These are phyloP conservation scores for Friedmanniomyces simplex DNA, from an alignment of 495 filamentous ascomycete species.

Conservation along the genomic window DNA sequence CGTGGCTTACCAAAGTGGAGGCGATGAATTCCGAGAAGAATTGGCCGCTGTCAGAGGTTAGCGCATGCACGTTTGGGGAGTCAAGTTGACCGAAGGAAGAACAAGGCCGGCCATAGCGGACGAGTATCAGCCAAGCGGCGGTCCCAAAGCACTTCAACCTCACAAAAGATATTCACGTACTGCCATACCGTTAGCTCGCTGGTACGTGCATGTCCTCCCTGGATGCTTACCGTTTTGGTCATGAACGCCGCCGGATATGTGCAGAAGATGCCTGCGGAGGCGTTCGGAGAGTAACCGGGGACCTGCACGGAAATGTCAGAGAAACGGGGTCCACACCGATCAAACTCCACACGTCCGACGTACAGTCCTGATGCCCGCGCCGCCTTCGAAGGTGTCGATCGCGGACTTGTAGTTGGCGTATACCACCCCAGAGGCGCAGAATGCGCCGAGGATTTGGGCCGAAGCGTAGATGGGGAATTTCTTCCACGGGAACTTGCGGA, in stretches of 20 bases:
- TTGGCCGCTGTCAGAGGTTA: constrained; percentile 24
- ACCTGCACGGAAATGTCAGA: too few relatives aligned
- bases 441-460: constrained; percentile 31
- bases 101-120: too few relatives aligned
- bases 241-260: constrained; percentile 55
- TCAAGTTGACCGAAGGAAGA: too few relatives aligned
- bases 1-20: constrained; percentile 33
- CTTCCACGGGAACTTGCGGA: constrained; percentile 52
- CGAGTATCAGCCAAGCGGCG: too few relatives aligned
- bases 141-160: too few relatives aligned
- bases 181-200: neutral
- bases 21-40: constrained; percentile 59
- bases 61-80: constrained; percentile 12
- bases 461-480: constrained; percentile 28
- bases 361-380: constrained; percentile 44
- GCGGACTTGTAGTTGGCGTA: constrained; percentile 29
- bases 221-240: constrained; percentile 28
- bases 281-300: constrained; percentile 42
- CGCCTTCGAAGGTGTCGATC: constrained; percentile 23
- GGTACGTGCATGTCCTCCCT: neutral
- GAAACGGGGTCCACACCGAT: too few relatives aligned
- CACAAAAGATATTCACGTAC: neutral
- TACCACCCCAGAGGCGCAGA: constrained; percentile 27
- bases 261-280: constrained; percentile 56
- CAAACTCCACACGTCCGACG: too few relatives aligned